Conservation (phyloP, 495 filamentous ascomycete genomes). For the Xylaria grammica region DNA sequence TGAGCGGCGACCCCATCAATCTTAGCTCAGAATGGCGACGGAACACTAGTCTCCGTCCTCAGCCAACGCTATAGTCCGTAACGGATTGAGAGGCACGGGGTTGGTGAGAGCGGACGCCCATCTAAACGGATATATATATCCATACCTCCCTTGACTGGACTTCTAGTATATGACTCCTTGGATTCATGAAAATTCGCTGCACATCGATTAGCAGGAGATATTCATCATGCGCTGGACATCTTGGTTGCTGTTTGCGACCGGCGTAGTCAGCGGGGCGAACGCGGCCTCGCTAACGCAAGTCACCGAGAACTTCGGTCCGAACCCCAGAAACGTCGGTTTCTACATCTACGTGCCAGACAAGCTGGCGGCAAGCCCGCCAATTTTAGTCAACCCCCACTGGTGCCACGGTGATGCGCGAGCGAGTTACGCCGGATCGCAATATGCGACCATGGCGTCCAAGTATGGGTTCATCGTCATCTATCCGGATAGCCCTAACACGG, state of each 20-base stretch:
- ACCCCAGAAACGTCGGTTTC: conserved; percentile 58
- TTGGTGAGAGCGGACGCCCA: neutral
- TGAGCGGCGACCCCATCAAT: neutral
- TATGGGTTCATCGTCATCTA: conserved; percentile 63
- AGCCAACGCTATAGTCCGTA: neutral
- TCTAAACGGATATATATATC: neutral
- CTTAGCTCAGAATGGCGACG: conserved; percentile 8
- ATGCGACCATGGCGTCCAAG: conserved; percentile 51
- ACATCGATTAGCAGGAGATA: neutral
- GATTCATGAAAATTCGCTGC: neutral
- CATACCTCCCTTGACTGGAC: too few species aligned
- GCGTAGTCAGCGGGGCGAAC: neutral
- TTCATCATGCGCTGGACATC: conserved; percentile 16
- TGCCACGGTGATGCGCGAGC: conserved; percentile 50
- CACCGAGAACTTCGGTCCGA: conserved; percentile 47
- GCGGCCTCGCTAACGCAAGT: conserved; percentile 40
- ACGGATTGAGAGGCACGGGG: neutral
- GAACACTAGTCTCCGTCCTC: conserved; percentile 9
- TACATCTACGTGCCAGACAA: conserved; percentile 61
- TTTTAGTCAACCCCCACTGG: conserved; percentile 63
- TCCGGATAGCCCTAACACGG: conserved; percentile 53
- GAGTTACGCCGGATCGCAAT: conserved; percentile 43
- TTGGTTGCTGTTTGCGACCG: conserved; percentile 1
- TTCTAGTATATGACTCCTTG: neutral
- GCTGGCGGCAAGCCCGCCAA: conserved; percentile 55